phyloP scores from a whole-genome alignment of 768 basidiomycete species.

The Boletus rubropictus region DNA sequence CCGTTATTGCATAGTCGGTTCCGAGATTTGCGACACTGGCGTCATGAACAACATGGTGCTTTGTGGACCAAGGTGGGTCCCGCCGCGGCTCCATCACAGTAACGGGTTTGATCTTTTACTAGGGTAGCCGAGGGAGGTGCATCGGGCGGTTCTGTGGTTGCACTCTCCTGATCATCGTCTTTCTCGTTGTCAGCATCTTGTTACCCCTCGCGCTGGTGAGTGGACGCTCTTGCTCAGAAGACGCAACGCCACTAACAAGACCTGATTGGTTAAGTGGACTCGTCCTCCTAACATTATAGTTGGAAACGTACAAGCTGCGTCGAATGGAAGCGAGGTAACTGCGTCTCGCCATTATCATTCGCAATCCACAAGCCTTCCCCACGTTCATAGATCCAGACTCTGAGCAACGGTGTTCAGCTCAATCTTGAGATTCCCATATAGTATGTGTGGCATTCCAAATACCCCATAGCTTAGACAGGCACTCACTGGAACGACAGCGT shows the following conservation, averaged over 20 bases:
- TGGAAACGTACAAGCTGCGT: slow-evolving; percentile 39
- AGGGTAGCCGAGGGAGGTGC: slow-evolving; percentile 60
- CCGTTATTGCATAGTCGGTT: slow-evolving; percentile 11
- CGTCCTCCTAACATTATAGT: slow-evolving; percentile 65
- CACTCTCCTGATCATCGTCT: slow-evolving; percentile 57
- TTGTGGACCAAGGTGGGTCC: slow-evolving; percentile 60
- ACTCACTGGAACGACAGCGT: slow-evolving; percentile 43
- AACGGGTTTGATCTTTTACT: not conserved
- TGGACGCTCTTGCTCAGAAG: not conserved
- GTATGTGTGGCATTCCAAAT: slow-evolving; percentile 35
- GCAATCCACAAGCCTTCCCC: slow-evolving; percentile 15
- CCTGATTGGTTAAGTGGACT: slow-evolving; percentile 51
- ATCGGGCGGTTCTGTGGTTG: slow-evolving; percentile 72
- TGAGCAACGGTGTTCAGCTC: slow-evolving; percentile 44
- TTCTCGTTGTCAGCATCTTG: slow-evolving; percentile 61
- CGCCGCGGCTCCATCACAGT: not conserved
- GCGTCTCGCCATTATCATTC: not conserved
- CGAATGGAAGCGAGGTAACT: slow-evolving; percentile 43
- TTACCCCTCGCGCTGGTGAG: slow-evolving; percentile 65
- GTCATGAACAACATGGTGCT: slow-evolving; percentile 53
- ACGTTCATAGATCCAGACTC: slow-evolving; percentile 33
- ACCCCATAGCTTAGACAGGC: not conserved
- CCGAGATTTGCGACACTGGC: slow-evolving; percentile 43
- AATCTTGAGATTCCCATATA: slow-evolving; percentile 62
- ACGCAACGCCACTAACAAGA: not conserved